These are phyloP conservation scores for Magnolia kwangsiensis DNA, from an alignment of 164 flowering plant genomes.

Conservation along the genomic window DNA sequence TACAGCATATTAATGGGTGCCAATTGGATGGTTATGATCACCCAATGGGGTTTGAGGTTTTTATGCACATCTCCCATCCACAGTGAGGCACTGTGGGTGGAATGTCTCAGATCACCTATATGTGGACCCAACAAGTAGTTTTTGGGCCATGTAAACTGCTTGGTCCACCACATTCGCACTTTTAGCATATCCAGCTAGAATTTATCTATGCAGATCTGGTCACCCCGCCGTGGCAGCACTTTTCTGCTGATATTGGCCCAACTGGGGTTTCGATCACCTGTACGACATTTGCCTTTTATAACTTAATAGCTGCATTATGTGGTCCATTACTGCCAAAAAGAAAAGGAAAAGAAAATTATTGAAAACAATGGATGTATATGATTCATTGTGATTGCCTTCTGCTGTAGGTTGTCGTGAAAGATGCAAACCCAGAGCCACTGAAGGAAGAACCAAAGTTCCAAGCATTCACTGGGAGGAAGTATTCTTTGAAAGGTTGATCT, in stretches of 20 bases:
- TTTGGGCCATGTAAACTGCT: no score
- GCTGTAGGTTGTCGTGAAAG: neutral
- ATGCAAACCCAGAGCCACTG: neutral
- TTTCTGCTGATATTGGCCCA: no score
- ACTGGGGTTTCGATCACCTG: no score
- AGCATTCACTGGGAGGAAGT: slow-evolving; percentile 5
- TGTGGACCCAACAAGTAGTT: no score
- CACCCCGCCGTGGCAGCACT: neutral
- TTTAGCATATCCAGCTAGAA: neutral
- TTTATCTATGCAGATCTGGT: neutral
- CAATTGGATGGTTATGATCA: no score
- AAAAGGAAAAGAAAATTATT: neutral
- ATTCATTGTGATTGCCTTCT: neutral
- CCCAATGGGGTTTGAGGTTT: no score
- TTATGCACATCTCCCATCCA: no score
- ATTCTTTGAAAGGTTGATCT: slow-evolving; percentile 5
- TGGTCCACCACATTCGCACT: neutral
- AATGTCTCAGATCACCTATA: no score
- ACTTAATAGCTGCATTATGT: neutral
- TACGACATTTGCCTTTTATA: no score
- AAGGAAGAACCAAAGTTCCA: slow-evolving; percentile 7
- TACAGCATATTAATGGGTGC: no score
- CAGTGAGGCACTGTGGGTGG: no score
- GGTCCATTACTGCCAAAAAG: neutral
- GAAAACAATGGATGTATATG: neutral